These are phyloP conservation scores for Leptographium wingfieldii DNA, from an alignment of 2,329 filamentous ascomycete species.

Conservation along the genomic window DNA sequence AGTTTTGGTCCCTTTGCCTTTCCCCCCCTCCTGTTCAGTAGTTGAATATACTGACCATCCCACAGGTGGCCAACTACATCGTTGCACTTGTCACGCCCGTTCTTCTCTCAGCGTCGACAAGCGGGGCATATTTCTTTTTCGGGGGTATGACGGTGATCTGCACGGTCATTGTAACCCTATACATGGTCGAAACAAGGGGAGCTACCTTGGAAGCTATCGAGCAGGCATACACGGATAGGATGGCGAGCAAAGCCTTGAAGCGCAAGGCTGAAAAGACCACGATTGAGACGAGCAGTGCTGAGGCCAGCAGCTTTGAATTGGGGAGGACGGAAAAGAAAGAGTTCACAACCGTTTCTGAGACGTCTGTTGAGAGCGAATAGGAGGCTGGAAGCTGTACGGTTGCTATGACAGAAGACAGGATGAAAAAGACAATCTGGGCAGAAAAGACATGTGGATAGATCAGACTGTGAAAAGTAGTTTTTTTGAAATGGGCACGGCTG, in stretches of 20 bases:
- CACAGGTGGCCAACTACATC: conserved; percentile 28
- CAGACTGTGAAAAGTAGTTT: no score
- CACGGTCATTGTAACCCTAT: conserved; percentile 22
- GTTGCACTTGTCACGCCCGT: conserved; percentile 32
- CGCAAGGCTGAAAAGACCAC: background rate
- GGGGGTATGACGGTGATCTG: conserved; percentile 25
- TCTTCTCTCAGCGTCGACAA: conserved; percentile 24
- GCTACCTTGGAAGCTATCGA: conserved; percentile 29
- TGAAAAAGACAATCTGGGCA: no score
- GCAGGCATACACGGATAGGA: conserved; percentile 1
- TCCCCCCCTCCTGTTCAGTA: background rate
- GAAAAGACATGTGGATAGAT: no score
- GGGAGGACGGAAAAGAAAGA: no score
- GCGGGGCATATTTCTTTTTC: conserved; percentile 33
- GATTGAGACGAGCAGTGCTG: no score
- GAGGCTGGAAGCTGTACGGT: no score
- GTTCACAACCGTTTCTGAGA: no score
- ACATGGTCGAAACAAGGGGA: conserved; percentile 31
- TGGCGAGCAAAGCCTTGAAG: background rate
- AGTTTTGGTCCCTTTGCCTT: background rate
- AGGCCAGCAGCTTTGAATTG: no score
- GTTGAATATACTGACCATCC: no score
- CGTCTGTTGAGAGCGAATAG: no score
- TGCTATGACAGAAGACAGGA: no score
- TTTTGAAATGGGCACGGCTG: no score